Base-by-base conservation (phyloP, 805 yeast species). In the Saccharomycopsis sp. region DNA sequence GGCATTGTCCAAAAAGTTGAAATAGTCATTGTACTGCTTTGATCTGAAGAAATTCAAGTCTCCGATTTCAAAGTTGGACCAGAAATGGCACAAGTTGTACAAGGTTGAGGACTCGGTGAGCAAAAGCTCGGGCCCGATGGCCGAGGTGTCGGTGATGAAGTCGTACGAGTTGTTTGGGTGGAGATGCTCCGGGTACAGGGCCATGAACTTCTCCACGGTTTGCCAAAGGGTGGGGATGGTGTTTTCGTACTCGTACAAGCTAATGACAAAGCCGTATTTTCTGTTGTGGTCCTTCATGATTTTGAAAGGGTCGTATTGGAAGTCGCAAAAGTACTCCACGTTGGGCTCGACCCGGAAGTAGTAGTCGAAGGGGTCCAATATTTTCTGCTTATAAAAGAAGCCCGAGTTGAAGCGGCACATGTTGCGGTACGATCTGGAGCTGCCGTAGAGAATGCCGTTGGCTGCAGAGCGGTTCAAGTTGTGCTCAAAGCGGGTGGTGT, bases 371-470 rank as follows among this genome's bases (percentile, higher is more conserved):
- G 79, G 67, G 34, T 65, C 58, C 51, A 88, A 61, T 34, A 86
- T 56, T 42, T 76, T 75, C 54, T 87, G 94, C 55, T 82, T 73
- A 64, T 75, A 89, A 63, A 92, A 92, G 57, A 69, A 83, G 0
- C 97, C 96, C 2, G 94, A 80, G 56, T 92, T 89, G 64, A 81
- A 89, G 29, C 95, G 71, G 60, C 97, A 92, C 97, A 92, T 92
- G 59, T 89, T 88, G 56, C 96, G 73, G 54, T 82, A 82, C 1
- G 85, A 75, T 49, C 63, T 58, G 1, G 82, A 73, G 22, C 63
- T 70, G 1, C 86, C 89, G 55, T 82, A 82, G 1, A 80, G 60
- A 5, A 82, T 73, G 2, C 68, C 65, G 8, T 66, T 57, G 12
- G 65, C 64, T 10, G 53, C 59, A 64, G 71, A 62, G 1, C 69